These are phyloP conservation scores for Euphorbia corollata DNA, from an alignment of 441 rosid genomes.

Conservation along the genomic window DNA sequence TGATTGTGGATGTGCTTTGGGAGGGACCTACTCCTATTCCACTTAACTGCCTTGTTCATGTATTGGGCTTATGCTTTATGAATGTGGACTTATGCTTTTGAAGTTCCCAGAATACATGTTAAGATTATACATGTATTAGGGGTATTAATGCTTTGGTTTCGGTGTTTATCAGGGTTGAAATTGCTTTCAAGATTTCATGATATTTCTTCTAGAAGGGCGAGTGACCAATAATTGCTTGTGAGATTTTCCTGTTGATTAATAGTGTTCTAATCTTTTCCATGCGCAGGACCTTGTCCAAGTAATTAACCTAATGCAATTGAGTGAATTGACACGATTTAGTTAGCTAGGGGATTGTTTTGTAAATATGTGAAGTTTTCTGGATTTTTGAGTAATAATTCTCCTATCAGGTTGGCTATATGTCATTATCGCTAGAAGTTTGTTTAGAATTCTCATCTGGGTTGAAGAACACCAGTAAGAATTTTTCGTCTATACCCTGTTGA, in stretches of 20 bases:
- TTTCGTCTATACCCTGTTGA: not conserved
- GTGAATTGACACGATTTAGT: not conserved
- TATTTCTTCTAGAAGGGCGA: slow-evolving; percentile 4
- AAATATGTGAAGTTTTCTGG: not conserved
- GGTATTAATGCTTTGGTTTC: not conserved
- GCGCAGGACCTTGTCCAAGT: not conserved
- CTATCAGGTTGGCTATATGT: slow-evolving; percentile 1
- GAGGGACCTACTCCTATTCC: not conserved
- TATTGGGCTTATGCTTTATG: not conserved
- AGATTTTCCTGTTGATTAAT: not conserved
- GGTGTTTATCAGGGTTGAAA: not conserved
- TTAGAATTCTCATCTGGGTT: slow-evolving; percentile 1
- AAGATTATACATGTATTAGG: not conserved
- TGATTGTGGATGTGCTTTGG: not conserved
- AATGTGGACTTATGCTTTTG: not conserved
- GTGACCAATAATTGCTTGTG: slow-evolving; percentile 10
- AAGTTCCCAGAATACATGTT: not conserved
- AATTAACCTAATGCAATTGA: not conserved
- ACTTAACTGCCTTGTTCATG: not conserved
- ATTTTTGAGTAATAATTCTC: not conserved
- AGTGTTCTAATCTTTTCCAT: not conserved
- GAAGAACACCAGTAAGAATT: not conserved
- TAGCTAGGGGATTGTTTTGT: not conserved
- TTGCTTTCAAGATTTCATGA: not conserved
- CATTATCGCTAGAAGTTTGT: not conserved